Percentiles rank a stretch among this genome's conserved stretches.
phyloP scores from a whole-genome alignment of 768 basidiomycete species.

The Psilocybe azurescens region DNA sequence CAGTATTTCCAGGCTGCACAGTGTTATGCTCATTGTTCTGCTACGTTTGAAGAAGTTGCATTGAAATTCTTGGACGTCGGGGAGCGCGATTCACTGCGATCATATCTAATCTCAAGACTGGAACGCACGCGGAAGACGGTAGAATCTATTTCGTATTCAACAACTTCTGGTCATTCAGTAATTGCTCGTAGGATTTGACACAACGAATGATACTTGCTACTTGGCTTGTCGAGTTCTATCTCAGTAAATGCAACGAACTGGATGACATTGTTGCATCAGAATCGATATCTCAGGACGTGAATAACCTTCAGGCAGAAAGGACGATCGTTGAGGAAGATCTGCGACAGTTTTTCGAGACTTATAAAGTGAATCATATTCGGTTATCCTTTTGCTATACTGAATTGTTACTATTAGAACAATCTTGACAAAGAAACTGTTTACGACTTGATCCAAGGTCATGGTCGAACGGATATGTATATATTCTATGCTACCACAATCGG shows the following conservation, averaged over 20 bases:
- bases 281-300: slow-evolving; percentile 77
- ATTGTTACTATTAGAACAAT: slow-evolving; percentile 60
- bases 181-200: slow-evolving; percentile 71
- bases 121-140: slow-evolving; percentile 87
- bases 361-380: slow-evolving; percentile 64
- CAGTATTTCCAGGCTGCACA: slow-evolving; percentile 93
- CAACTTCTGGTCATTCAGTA: not conserved
- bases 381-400: not conserved
- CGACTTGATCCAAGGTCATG: slow-evolving; percentile 93
- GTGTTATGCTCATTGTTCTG: slow-evolving; percentile 88
- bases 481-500: slow-evolving; percentile 85
- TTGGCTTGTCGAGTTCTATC: slow-evolving; percentile 97
- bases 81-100: slow-evolving; percentile 89
- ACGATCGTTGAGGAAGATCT: slow-evolving; percentile 91
- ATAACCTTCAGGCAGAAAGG: slow-evolving; percentile 83
- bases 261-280: slow-evolving; percentile 95
- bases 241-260: slow-evolving; percentile 94
- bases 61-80: slow-evolving; percentile 89
- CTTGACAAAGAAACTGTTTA: slow-evolving; percentile 87
- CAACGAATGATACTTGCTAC: slow-evolving; percentile 98
- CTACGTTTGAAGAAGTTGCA: slow-evolving; percentile 89
- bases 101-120: slow-evolving; percentile 86
- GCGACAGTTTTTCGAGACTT: slow-evolving; percentile 90
- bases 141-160: slow-evolving; percentile 27
- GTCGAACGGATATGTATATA: slow-evolving; percentile 90